phyloP scores from a whole-genome alignment of 2,329 filamentous ascomycete genomes.

The Fusarium mangiferae region DNA sequence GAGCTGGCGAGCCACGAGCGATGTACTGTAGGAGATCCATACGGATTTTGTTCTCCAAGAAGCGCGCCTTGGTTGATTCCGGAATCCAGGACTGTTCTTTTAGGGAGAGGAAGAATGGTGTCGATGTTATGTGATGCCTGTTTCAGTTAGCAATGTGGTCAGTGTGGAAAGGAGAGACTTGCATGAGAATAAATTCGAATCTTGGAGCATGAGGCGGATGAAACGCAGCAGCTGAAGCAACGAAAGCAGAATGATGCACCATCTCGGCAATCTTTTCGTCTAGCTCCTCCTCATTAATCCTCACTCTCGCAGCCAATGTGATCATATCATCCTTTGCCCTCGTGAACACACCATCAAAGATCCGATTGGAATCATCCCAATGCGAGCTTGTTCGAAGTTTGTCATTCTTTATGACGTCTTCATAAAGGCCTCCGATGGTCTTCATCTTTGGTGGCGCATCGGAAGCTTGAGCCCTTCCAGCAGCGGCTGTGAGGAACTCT shows the following conservation, averaged over 20 bases:
- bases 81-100: conserved; percentile 70
- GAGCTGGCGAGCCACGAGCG: conserved; percentile 70
- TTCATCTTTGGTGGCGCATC: conserved; percentile 24
- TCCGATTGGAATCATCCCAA: conserved; percentile 67
- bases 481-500: conserved; percentile 66
- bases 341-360: conserved; percentile 74
- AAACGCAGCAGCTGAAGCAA: conserved; percentile 67
- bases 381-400: conserved; percentile 64
- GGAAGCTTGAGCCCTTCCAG: conserved; percentile 32
- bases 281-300: conserved; percentile 65
- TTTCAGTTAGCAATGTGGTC: not conserved
- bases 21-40: conserved; percentile 80
- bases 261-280: conserved; percentile 68
- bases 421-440: conserved; percentile 65
- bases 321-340: conserved; percentile 73
- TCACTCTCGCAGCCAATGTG: conserved; percentile 67
- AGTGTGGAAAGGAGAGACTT: conserved; percentile 36
- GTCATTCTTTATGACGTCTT: conserved; percentile 64
- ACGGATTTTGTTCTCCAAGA: conserved; percentile 86
- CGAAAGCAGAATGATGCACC: conserved; percentile 70
- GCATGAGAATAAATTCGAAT: conserved; percentile 82
- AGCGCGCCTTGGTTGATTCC: conserved; percentile 67
- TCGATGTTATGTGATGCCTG: conserved; percentile 79
- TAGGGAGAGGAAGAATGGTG: conserved; percentile 79
- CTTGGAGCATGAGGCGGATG: conserved; percentile 72